Percentiles rank a stretch among this genome's conserved stretches.
These are phyloP conservation scores for Geotrichum fermentans DNA, from an alignment of 1,139 yeast genomes.

Conservation along the genomic window DNA sequence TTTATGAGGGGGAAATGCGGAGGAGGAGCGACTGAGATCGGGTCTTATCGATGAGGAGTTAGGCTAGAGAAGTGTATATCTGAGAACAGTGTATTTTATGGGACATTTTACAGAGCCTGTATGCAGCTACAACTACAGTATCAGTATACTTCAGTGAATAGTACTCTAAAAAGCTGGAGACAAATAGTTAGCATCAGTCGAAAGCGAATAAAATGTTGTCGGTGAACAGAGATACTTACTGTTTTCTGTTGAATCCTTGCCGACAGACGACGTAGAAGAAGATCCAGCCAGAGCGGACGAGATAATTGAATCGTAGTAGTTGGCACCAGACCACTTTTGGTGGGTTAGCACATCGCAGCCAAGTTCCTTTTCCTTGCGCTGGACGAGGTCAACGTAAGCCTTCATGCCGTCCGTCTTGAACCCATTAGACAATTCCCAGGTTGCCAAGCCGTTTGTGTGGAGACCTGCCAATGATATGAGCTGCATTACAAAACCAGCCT, in stretches of 20 bases:
- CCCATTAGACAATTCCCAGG: conserved; percentile 46
- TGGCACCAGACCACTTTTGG: conserved; percentile 59
- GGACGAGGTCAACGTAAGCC: conserved; percentile 52
- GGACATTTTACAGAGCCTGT: too few relatives aligned
- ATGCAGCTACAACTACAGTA: too few relatives aligned
- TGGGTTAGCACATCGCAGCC: conserved; percentile 53
- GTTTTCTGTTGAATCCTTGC: conserved; percentile 47
- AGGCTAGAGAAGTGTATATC: background rate
- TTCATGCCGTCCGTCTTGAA: conserved; percentile 51
- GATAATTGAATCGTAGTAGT: conserved; percentile 47
- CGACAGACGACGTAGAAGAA: conserved; percentile 45
- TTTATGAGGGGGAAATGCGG: background rate
- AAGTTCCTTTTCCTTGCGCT: conserved; percentile 43
- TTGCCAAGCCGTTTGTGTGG: conserved; percentile 49
- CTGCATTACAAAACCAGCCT: conserved; percentile 51
- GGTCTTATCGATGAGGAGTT: background rate
- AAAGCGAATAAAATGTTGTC: background rate
- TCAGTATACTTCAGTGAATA: too few relatives aligned
- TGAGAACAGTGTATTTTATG: background rate
- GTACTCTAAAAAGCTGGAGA: background rate
- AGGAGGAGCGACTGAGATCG: background rate
- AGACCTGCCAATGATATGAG: conserved; percentile 54
- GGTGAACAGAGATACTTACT: conserved; percentile 4
- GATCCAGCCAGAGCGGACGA: conserved; percentile 46
- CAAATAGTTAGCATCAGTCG: background rate